These are phyloP conservation scores for Brachypodium distachyon DNA, from an alignment of 202 grass and related monocot species.

Conservation along the genomic window DNA sequence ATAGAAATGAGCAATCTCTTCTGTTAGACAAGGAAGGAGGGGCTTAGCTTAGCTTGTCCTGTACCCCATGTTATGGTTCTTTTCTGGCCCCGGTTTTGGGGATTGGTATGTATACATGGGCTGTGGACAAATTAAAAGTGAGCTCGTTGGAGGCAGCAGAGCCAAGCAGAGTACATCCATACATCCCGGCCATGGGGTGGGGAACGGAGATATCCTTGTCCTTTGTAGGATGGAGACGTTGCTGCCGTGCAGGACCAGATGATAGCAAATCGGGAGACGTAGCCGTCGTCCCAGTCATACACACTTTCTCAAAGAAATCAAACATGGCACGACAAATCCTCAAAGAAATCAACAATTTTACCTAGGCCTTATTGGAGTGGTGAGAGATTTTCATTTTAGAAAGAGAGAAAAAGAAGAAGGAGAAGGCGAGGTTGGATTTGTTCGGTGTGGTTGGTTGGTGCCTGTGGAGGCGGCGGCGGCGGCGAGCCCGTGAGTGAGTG, in stretches of 20 bases:
- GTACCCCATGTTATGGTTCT: neutral
- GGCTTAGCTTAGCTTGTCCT: neutral
- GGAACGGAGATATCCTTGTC: neutral
- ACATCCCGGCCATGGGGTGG: too few relatives aligned
- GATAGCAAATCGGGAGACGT: neutral
- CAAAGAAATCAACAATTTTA: neutral
- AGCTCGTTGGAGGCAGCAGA: neutral
- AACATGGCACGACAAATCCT: too few relatives aligned
- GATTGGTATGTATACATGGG: neutral
- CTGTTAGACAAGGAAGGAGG: neutral
- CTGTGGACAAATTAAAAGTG: neutral
- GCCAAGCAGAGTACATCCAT: conserved; percentile 24
- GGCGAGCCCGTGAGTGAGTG: neutral
- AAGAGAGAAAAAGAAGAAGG: neutral
- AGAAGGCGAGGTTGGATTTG: conserved; percentile 2
- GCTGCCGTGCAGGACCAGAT: neutral
- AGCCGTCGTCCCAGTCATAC: conserved; percentile 19
- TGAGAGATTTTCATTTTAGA: neutral
- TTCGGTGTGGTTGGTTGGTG: neutral
- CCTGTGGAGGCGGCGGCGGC: neutral
- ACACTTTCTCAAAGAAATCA: neutral
- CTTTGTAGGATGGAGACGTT: conserved; percentile 1
- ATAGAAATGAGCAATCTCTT: neutral
- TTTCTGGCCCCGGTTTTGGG: neutral
- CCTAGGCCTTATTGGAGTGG: too few relatives aligned